Conservation (phyloP, 352 stramenopile genomes). For the Globisporangium orthogonon region DNA sequence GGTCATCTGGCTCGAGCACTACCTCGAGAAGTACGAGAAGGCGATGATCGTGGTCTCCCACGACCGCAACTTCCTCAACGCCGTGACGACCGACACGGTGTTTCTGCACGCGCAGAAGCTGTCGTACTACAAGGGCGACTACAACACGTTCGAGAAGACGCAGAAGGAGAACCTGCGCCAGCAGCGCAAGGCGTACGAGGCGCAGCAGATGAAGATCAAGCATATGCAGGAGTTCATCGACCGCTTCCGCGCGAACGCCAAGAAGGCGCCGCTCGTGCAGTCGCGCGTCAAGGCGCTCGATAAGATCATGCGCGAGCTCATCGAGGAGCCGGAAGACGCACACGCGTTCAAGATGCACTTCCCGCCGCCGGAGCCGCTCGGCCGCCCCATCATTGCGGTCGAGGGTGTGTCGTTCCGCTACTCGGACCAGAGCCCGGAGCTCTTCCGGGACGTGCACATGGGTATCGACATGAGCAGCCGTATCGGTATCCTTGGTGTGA, state of each 20-base stretch:
- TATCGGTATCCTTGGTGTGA: slow-evolving; percentile 92
- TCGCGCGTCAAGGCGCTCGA: slow-evolving; percentile 93
- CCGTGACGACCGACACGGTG: slow-evolving; percentile 95
- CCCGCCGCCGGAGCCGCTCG: slow-evolving; percentile 91
- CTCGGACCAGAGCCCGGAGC: slow-evolving; percentile 37
- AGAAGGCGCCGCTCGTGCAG: slow-evolving; percentile 94
- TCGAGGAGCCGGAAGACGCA: slow-evolving; percentile 92
- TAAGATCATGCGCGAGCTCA: slow-evolving; percentile 83
- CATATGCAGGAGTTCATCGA: slow-evolving; percentile 98
- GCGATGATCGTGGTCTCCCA: slow-evolving; percentile 95
- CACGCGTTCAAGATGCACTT: slow-evolving; percentile 94
- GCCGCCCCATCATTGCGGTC: slow-evolving; percentile 93
- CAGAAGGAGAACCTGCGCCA: slow-evolving; percentile 92
- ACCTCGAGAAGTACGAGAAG: slow-evolving; percentile 89
- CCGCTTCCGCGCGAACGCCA: slow-evolving; percentile 94
- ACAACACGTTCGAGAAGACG: slow-evolving; percentile 95
- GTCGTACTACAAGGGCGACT: slow-evolving; percentile 93
- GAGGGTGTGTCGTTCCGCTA: slow-evolving; percentile 86
- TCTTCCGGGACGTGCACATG: slow-evolving; percentile 93
- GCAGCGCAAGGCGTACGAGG: slow-evolving; percentile 86
- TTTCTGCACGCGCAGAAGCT: slow-evolving; percentile 91
- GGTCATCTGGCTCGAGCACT: slow-evolving; percentile 91
- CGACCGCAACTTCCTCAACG: slow-evolving; percentile 95
- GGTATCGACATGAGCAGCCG: slow-evolving; percentile 93
- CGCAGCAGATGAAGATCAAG: slow-evolving; percentile 84